Evolutionary conservation across 331 rosid species (phyloP).

Genomic region (Quercus lobata): DNA sequence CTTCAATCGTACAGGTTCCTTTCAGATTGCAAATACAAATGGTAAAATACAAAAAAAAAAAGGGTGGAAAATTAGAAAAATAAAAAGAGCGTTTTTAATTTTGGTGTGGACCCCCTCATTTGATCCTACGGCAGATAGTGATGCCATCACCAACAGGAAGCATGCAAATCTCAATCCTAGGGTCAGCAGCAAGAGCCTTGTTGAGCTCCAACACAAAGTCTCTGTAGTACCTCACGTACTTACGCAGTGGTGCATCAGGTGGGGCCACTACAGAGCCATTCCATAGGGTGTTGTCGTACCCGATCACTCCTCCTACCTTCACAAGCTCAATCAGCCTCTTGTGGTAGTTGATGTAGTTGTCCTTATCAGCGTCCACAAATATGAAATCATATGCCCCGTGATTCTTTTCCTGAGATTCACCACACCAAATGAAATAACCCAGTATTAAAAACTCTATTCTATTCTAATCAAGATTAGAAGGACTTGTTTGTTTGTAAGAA

Average conservation of each 20-base stretch:
- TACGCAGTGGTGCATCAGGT: slow-evolving; percentile 72
- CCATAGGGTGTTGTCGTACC: slow-evolving; percentile 95
- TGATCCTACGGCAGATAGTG: slow-evolving; percentile 89
- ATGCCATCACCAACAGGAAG: slow-evolving; percentile 94
- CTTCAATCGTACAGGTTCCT: not conserved
- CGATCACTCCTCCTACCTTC: slow-evolving; percentile 82
- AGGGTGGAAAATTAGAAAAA: not conserved
- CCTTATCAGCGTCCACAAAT: slow-evolving; percentile 91
- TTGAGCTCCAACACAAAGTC: slow-evolving; percentile 89
- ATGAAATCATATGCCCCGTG: slow-evolving; percentile 79
- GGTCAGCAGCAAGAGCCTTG: slow-evolving; percentile 82
- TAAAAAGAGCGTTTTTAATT: not conserved
- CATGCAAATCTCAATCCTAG: slow-evolving; percentile 88
- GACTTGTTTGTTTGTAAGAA: too few species aligned
- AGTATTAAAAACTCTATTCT: too few species aligned
- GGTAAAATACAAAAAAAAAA: not conserved
- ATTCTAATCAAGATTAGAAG: too few species aligned
- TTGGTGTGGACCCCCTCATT: slow-evolving; percentile 2
- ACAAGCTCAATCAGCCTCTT: slow-evolving; percentile 74
- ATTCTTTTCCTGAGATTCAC: slow-evolving; percentile 58
- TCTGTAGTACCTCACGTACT: slow-evolving; percentile 78
- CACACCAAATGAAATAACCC: not conserved
- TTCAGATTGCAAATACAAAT: not conserved
- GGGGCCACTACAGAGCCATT: slow-evolving; percentile 90
- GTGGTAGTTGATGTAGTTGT: slow-evolving; percentile 88